Base-by-base conservation (phyloP, 495 filamentous ascomycete genomes). In the Penicillium fimorum region DNA sequence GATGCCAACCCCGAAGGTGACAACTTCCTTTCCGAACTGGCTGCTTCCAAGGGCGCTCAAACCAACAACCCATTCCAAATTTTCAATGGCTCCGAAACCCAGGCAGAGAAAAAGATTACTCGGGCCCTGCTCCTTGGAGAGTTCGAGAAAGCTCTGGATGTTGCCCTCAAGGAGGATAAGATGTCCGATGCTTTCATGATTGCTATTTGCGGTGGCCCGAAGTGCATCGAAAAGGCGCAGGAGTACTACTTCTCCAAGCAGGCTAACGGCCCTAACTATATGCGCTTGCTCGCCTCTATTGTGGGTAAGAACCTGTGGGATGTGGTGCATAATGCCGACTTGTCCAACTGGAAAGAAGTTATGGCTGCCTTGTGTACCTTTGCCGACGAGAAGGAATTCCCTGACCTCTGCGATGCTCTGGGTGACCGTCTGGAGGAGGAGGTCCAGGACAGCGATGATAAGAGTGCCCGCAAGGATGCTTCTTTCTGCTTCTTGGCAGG, bases 221-320 rank as follows among this genome's bases (percentile, higher is more conserved):
- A 90, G 53, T 89, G 95, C 59, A 88, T 97, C 32, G 92, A 95
- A 53, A 96, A 95, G 75, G 92, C 94, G 3, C 95, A 97, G 67
- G 85, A 87, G 46, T 83, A 91, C 37, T 99, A 97, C 70, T 87
- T 99, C 58, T 87, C 87, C 22, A 86, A 91, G 63, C 91, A 90
- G 66, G 76, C 82, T 7, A 83, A 85, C 55, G 87, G 85, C 22
- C 92, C 94, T 12, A 99, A 93, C 70, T 99, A 99, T 68, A 76
- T 97, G 44, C 86, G 94, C 37, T 78, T 99, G 37, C 78, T 99
- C 49, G 90, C 89, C 53, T 96, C 93, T 25, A 87, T 97, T 42
- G 90, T 94, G 50, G 90, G 89, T 47, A 97, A 97, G 77, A 97
- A 99, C 67, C 78, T 99, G 8, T 97, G 95, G 94, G 94, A 99